Percentiles rank a stretch among this genome's conserved stretches.
Conservation (phyloP, 257 asterid species). For the Scutellaria galericulata region DNA sequence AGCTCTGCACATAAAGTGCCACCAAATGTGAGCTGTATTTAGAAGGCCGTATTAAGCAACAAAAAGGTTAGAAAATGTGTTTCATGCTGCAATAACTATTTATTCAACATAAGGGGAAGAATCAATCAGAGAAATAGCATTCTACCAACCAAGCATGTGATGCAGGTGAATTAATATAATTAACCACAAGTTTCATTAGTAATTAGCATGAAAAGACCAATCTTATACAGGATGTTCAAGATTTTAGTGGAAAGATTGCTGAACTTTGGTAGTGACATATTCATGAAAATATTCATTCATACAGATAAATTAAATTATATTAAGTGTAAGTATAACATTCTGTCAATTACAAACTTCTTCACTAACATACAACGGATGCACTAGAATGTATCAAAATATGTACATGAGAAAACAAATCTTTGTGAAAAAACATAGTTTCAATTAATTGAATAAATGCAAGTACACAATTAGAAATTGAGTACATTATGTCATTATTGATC, state of each 20-base stretch:
- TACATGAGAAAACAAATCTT: neutral
- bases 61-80: neutral
- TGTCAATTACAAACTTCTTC: neutral
- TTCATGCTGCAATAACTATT: too few species aligned
- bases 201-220: neutral
- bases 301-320: neutral
- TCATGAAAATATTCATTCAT: neutral
- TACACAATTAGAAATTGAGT: neutral
- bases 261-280: neutral
- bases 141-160: neutral
- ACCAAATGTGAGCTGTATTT: neutral
- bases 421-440: neutral
- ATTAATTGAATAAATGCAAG: neutral
- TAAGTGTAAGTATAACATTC: neutral
- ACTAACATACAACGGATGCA: neutral
- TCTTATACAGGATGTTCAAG: neutral
- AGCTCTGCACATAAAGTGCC: neutral
- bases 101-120: neutral
- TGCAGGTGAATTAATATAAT: neutral
- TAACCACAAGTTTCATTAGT: neutral
- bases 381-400: neutral
- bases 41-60: neutral
- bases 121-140: neutral
- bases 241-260: neutral
- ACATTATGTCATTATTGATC: slow-evolving; percentile 1